Conservation (phyloP, 1,284 basidiomycete genomes). For the Uromyces viciae-fabae region DNA sequence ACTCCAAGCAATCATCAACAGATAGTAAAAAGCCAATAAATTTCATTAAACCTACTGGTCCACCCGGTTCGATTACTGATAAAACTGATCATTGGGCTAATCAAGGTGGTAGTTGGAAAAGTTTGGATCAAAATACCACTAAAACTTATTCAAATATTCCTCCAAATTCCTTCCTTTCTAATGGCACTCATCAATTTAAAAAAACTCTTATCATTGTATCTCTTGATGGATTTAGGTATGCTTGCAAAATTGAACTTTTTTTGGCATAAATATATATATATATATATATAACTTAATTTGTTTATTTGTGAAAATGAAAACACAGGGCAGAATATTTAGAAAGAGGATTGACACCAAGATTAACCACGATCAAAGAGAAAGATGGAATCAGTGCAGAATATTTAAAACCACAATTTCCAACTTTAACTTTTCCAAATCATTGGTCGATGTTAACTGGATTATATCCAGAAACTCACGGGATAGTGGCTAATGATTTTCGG, state of each 20-base stretch:
- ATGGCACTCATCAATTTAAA: conserved; percentile 29
- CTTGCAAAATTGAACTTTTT: no score
- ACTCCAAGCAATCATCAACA: background rate
- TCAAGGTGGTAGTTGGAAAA: conserved; percentile 30
- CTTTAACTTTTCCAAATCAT: conserved; percentile 70
- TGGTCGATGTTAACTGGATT: conserved; percentile 57
- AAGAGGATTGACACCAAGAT: conserved; percentile 72
- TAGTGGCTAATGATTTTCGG: conserved; percentile 30
- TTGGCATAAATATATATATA: no score
- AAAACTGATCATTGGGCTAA: conserved; percentile 31
- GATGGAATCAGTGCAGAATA: conserved; percentile 60
- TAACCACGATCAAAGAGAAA: conserved; percentile 70
- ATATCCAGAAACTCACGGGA: conserved; percentile 57
- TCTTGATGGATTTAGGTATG: conserved; percentile 75
- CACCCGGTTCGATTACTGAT: conserved; percentile 30
- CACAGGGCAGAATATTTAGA: conserved; percentile 75
- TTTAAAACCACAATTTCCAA: conserved; percentile 61
- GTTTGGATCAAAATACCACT: background rate
- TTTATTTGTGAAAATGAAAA: no score
- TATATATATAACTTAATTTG: conserved; percentile 33
- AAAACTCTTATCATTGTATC: conserved; percentile 76
- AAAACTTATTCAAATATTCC: background rate
- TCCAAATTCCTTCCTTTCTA: background rate
- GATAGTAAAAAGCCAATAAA: background rate
- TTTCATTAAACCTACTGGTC: conserved; percentile 14